Conservation (phyloP, 2,329 filamentous ascomycete species). For the Aureobasidium uvarum region DNA sequence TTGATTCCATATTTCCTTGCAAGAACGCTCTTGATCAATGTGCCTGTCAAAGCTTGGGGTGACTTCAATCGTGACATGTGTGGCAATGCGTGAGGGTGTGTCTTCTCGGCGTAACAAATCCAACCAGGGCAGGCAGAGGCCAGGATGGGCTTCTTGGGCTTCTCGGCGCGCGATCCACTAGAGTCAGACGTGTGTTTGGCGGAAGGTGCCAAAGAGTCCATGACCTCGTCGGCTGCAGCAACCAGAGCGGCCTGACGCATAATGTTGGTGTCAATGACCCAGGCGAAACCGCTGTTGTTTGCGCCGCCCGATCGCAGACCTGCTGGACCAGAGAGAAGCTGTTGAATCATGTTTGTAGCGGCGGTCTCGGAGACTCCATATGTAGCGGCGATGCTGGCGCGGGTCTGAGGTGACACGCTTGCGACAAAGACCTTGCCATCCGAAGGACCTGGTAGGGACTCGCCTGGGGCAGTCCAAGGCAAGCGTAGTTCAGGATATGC, state of each 20-base stretch:
- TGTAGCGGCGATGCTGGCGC: constrained; percentile 84
- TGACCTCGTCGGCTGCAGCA: constrained; percentile 50
- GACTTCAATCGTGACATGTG: constrained; percentile 91
- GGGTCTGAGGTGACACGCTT: constrained; percentile 86
- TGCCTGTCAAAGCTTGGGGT: constrained; percentile 87
- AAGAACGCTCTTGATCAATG: constrained; percentile 81
- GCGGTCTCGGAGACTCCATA: constrained; percentile 70
- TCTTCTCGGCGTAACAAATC: constrained; percentile 99
- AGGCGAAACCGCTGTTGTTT: constrained; percentile 75
- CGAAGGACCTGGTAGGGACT: constrained; percentile 17
- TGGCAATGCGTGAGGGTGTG: constrained; percentile 86
- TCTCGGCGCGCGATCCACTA: constrained; percentile 42
- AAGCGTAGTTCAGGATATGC: constrained; percentile 49
- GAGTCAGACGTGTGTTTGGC: constrained; percentile 35
- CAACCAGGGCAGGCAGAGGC: constrained; percentile 93
- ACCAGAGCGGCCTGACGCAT: constrained; percentile 81
- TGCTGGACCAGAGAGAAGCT: constrained; percentile 67
- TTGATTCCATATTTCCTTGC: constrained; percentile 69
- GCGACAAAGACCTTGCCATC: constrained; percentile 82
- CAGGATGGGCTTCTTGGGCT: constrained; percentile 63
- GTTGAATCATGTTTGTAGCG: constrained; percentile 78
- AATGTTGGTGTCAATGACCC: constrained; percentile 86
- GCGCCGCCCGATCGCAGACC: constrained; percentile 70
- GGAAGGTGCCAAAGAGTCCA: constrained; percentile 38
- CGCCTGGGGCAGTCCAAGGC: constrained; percentile 33